phyloP scores from a whole-genome alignment of 1,139 yeast species.

The Yamadazyma triangularis region DNA sequence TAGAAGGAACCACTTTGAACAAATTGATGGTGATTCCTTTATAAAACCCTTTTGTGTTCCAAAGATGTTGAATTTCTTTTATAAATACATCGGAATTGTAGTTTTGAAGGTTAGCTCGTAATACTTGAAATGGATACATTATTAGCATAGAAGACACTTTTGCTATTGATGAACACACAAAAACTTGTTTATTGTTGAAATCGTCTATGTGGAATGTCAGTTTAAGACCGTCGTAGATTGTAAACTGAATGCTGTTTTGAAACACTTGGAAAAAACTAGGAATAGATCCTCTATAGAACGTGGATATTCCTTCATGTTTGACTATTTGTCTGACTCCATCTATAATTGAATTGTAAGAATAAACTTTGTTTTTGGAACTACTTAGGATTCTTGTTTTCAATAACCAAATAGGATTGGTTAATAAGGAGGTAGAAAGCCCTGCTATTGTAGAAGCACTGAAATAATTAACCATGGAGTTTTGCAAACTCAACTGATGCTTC shows the following conservation, averaged over 20 bases:
- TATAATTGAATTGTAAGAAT: slow-evolving; percentile 52
- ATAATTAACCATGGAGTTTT: slow-evolving; percentile 14
- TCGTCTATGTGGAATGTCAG: slow-evolving; percentile 7
- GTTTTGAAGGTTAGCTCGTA: slow-evolving; percentile 74
- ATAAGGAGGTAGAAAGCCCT: slow-evolving; percentile 66
- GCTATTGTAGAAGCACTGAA: slow-evolving; percentile 46
- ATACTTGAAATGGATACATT: slow-evolving; percentile 82
- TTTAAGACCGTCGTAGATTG: slow-evolving; percentile 77
- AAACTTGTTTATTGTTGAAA: slow-evolving; percentile 16
- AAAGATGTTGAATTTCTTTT: slow-evolving; percentile 13
- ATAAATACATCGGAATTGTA: slow-evolving; percentile 10
- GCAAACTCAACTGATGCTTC: slow-evolving; percentile 25
- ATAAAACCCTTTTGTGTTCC: slow-evolving; percentile 66
- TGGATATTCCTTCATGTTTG: slow-evolving; percentile 57
- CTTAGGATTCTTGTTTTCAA: slow-evolving; percentile 82
- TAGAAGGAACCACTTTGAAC: slow-evolving; percentile 66
- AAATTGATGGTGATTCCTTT: slow-evolving; percentile 66
- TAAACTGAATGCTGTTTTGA: slow-evolving; percentile 86
- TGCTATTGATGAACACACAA: slow-evolving; percentile 62
- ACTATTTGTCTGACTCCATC: slow-evolving; percentile 55
- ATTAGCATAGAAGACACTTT: slow-evolving; percentile 64
- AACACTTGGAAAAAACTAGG: slow-evolving; percentile 83
- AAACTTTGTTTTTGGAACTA: slow-evolving; percentile 26
- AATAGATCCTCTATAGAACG: slow-evolving; percentile 78
- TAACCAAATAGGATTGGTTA: slow-evolving; percentile 94